Base-by-base conservation (phyloP, 805 yeast genomes). In the Brettanomyces anomalus region DNA sequence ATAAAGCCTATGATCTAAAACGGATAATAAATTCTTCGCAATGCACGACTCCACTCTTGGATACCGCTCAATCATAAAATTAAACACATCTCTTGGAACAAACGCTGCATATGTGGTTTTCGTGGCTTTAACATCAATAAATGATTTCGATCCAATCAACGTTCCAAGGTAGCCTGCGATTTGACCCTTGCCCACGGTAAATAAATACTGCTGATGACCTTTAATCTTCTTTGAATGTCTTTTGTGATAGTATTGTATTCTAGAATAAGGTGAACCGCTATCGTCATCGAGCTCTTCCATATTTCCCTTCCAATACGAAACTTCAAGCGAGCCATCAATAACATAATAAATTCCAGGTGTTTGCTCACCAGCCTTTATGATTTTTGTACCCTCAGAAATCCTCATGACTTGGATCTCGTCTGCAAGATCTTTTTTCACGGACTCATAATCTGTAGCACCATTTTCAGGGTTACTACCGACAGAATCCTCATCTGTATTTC, bases 151-250 rank as follows among this genome's bases (percentile, higher is more conserved):
- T 0, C 95, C 93, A 8, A 88, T 72, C 14, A 89, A 60, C 0
- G 94, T 74, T 4, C 95, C 86, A 38, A 90, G 59, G 55, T 85
- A 90, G 0, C 97, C 97, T 0, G 90, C 94, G 14, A 90, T 60
- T 4, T 93, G 93, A 5, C 97, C 97, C 2, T 81, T 68, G 14
- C 71, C 64, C 2, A 87, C 79, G 0, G 78, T 71, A 50, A 79
- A 81, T 2, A 85, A 51, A 24, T 61, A 59, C 33, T 68, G 71
- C 33, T 68, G 70, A 15, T 38, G 8, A 16, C 28, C 14, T 11
- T 43, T 39, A 13, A 43, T 44, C 4, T 33, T 42, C 31, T 36
- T 45, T 17, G 34, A 30, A 36, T 13, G 14, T 13, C 34, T 28
- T 15, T 40, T 40, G 2, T 28, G 33, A 10, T 45, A 41, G 26